These are phyloP conservation scores for Serendipita vermifera DNA, from an alignment of 768 basidiomycete species.

Conservation along the genomic window DNA sequence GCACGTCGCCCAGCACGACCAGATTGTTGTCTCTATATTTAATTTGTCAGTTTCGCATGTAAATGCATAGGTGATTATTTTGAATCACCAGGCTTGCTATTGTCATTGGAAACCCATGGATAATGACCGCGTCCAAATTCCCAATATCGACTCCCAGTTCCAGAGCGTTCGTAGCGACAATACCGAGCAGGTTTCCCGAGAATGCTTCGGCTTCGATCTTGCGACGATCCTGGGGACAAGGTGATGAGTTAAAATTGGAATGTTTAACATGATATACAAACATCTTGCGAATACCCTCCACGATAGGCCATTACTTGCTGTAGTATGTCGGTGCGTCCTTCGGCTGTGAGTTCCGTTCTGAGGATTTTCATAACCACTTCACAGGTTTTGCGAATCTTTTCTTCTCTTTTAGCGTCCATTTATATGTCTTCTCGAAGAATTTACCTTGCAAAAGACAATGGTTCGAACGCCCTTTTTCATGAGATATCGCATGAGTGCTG, in stretches of 20 bases:
- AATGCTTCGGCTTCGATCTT: conserved; percentile 80
- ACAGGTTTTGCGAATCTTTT: conserved; percentile 64
- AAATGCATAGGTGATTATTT: not conserved
- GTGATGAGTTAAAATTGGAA: conserved; percentile 1
- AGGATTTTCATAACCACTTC: conserved; percentile 79
- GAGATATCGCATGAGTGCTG: conserved; percentile 56
- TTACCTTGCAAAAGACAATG: conserved; percentile 81
- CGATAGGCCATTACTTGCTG: conserved; percentile 69
- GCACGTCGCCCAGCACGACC: conserved; percentile 75
- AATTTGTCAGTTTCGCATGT: not conserved
- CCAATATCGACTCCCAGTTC: conserved; percentile 90
- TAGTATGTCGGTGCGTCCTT: conserved; percentile 64
- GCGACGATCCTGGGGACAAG: conserved; percentile 49
- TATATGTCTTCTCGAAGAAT: not conserved
- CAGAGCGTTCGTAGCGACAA: conserved; percentile 80
- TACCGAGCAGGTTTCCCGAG: conserved; percentile 66
- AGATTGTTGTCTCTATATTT: conserved; percentile 65
- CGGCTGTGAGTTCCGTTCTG: conserved; percentile 52
- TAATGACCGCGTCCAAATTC: conserved; percentile 75
- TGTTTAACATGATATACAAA: conserved; percentile 18
- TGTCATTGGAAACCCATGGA: conserved; percentile 65
- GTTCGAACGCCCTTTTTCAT: conserved; percentile 71
- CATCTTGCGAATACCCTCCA: conserved; percentile 70
- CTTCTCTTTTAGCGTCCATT: no score
- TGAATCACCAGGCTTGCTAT: conserved; percentile 64